Evolutionary conservation across 2,329 filamentous ascomycete species (phyloP), one percentile per base, ranked within the genome.

Genomic region (Calcarisporium arbuscula): DNA sequence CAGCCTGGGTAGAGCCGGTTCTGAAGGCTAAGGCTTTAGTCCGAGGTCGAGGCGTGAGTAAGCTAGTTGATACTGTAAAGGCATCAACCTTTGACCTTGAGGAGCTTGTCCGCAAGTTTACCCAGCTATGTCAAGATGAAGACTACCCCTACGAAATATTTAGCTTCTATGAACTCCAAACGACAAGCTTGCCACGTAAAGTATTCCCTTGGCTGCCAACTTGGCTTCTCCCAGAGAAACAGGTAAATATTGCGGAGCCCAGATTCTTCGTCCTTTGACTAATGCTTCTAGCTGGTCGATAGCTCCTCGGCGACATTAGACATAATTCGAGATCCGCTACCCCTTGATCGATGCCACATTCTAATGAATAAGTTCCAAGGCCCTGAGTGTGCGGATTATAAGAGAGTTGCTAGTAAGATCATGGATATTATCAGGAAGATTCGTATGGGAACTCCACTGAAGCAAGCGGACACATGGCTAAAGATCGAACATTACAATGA

Each of bases 121-220:
- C 46, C 6, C 6, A 31, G 12, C 20, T 50, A 1, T 47, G 32
- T 28, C 36, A 30, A 14, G 22, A 40, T 9, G 20, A 36, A 12
- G n/a, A 43, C 19, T 12, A 33, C 17, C 18, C 33, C 17, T 40
- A 18, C 18, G 31, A 40, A 8, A 28, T 50, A 8, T 30, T 44
- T 21, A 45, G 15, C 28, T 53, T 54, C 23, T 54, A 49, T 20
- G 46, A 54, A 39, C 29, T 23, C 0, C 25, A 39, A 15, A 41
- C 27, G 16, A 50, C 46, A 11, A 52, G 19, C 27, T 34, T 53
- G 9, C n/a, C n/a, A n/a, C n/a, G n/a, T n/a, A n/a, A n/a, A n/a
- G n/a, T n/a, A n/a, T n/a, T n/a, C n/a, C n/a, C n/a, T n/a, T n/a
- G n/a, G n/a, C n/a, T n/a, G n/a, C n/a, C n/a, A n/a, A n/a, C n/a